Evolutionary conservation across 495 filamentous ascomycete genomes (phyloP).

Genomic region (Tirmania nivea): DNA sequence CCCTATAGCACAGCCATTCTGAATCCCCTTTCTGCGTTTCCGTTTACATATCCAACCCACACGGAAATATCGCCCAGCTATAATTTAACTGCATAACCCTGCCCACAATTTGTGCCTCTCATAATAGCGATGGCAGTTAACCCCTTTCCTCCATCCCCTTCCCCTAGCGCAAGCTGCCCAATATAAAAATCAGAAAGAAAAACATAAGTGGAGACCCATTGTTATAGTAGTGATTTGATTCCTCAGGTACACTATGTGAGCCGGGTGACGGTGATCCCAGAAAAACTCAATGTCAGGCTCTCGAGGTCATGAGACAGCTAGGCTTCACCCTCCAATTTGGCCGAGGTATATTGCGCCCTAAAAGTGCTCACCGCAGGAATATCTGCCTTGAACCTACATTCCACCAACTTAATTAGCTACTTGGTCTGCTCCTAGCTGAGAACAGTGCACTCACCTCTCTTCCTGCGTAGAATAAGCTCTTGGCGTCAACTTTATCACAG

Average conservation of each 20-base stretch:
- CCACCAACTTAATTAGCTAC: conserved; percentile 3
- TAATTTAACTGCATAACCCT: background rate
- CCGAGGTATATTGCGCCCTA: conserved; percentile 73
- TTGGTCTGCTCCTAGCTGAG: background rate
- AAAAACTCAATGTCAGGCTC: background rate
- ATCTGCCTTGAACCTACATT: conserved; percentile 44
- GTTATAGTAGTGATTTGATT: background rate
- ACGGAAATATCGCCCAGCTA: background rate
- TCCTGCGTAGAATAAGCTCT: conserved; percentile 84
- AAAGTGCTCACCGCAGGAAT: conserved; percentile 91
- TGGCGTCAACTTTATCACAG: conserved; percentile 85
- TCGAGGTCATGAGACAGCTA: background rate
- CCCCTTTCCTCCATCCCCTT: background rate
- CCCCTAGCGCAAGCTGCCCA: too few relatives aligned
- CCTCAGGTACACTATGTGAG: background rate
- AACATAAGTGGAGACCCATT: background rate
- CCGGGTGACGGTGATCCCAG: too few relatives aligned
- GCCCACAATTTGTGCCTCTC: background rate
- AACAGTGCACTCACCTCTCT: conserved; percentile 29
- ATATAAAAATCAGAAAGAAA: background rate
- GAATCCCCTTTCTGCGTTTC: background rate
- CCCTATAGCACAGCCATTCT: background rate
- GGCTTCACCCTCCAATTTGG: conserved; percentile 30
- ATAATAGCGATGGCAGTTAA: background rate
- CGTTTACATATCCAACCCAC: background rate